These are phyloP conservation scores for Kazachstania taianensis DNA, from an alignment of 805 yeast genomes.

Conservation along the genomic window DNA sequence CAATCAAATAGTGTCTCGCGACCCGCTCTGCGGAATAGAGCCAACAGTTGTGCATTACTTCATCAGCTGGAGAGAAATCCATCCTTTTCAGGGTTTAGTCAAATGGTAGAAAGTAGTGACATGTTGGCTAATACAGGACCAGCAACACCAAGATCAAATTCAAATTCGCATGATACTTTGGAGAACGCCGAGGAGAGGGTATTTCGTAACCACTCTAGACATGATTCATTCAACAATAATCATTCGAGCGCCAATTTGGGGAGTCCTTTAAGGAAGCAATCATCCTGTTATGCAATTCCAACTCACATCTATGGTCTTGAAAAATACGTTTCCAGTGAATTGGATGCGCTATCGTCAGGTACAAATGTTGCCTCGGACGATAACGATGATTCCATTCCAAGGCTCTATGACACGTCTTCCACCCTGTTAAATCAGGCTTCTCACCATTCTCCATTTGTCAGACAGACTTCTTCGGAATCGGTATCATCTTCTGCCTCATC, in stretches of 20 bases:
- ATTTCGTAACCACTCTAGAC: background rate
- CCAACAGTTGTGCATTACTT: constrained; percentile 9
- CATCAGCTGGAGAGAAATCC: constrained; percentile 8
- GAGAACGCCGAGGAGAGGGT: too few species aligned
- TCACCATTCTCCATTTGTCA: too few species aligned
- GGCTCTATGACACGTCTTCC: too few species aligned
- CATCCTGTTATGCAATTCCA: constrained; percentile 17
- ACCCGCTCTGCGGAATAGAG: constrained; percentile 5
- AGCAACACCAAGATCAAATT: constrained; percentile 1
- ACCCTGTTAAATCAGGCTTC: too few species aligned
- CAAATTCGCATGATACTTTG: too few species aligned
- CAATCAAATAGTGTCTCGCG: too few species aligned
- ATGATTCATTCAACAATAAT: background rate
- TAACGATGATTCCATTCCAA: too few species aligned
- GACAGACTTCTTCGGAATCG: background rate
- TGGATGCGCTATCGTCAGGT: constrained; percentile 15
- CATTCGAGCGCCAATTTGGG: too few species aligned
- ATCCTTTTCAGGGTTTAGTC: background rate
- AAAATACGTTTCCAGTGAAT: constrained; percentile 19
- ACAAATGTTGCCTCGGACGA: background rate
- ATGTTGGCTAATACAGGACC: background rate
- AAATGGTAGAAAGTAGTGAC: background rate
- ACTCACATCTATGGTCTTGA: constrained; percentile 24
- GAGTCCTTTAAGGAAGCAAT: constrained; percentile 2
- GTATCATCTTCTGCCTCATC: background rate